A percentile compares a stretch with the other conserved stretches of the same genome.
These are phyloP conservation scores for Euclidium syriacum DNA, from an alignment of 345 rosid species.

Conservation along the genomic window DNA sequence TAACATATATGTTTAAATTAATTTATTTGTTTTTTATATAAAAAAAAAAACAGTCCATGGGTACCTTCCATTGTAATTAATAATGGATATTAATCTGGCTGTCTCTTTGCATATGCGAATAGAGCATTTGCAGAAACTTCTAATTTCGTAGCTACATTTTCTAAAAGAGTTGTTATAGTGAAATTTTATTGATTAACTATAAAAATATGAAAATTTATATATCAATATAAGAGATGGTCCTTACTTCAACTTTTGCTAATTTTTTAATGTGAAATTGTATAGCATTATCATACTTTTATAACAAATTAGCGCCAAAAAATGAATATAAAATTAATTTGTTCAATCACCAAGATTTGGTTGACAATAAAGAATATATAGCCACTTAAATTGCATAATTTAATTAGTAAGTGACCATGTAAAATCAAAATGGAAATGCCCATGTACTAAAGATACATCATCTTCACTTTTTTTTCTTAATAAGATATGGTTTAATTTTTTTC, in stretches of 20 bases:
- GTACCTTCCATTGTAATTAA: neutral
- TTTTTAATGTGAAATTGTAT: neutral
- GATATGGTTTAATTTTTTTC: too few species aligned
- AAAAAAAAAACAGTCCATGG: neutral
- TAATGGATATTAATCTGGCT: neutral
- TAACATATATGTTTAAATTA: too few species aligned
- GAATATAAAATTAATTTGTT: too few species aligned
- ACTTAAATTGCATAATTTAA: too few species aligned
- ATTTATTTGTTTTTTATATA: neutral
- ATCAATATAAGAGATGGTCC: neutral
- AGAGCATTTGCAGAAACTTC: neutral
- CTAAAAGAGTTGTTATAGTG: neutral
- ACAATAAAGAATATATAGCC: too few species aligned
- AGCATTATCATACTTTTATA: neutral
- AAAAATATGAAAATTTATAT: neutral
- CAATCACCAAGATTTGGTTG: too few species aligned
- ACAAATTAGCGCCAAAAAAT: neutral
- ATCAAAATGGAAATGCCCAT: too few species aligned
- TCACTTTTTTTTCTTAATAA: too few species aligned
- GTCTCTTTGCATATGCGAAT: neutral
- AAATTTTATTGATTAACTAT: neutral
- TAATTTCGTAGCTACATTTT: neutral
- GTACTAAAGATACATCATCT: too few species aligned
- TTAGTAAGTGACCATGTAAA: too few species aligned
- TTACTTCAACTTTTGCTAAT: neutral